These are phyloP conservation scores for Ambrosiella cleistominuta DNA, from an alignment of 2,329 filamentous ascomycete species.

Conservation along the genomic window DNA sequence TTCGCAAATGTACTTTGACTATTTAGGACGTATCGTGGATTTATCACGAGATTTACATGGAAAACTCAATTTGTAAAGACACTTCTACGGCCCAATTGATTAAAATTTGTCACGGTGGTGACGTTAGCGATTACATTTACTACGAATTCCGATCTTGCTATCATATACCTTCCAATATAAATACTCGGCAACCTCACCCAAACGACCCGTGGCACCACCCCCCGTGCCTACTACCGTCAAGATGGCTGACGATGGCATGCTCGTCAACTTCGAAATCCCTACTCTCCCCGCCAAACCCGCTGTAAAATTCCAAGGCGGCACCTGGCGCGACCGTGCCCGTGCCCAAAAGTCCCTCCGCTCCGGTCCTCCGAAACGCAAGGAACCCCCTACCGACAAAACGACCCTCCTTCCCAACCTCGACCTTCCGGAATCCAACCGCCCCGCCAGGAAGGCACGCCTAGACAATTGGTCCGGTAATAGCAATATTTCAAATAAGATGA, in stretches of 20 bases:
- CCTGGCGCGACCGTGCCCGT: slow-evolving; percentile 67
- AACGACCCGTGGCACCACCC: not conserved
- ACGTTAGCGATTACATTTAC: no score
- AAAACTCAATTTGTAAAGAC: no score
- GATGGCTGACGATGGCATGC: slow-evolving; percentile 92
- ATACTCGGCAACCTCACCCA: not conserved
- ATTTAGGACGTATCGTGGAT: no score
- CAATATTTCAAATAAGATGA: not conserved
- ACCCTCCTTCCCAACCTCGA: slow-evolving; percentile 13
- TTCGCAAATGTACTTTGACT: not conserved
- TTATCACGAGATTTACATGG: no score
- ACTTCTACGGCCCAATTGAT: no score
- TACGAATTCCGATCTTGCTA: not conserved
- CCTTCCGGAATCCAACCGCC: slow-evolving; percentile 10
- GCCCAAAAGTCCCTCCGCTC: slow-evolving; percentile 8
- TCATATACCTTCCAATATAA: not conserved
- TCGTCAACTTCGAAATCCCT: slow-evolving; percentile 75
- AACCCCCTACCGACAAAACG: slow-evolving; percentile 26
- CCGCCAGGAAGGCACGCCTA: slow-evolving; percentile 16
- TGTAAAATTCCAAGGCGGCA: slow-evolving; percentile 67
- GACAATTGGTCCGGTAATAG: not conserved
- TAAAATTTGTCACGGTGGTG: no score
- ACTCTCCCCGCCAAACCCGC: slow-evolving; percentile 45
- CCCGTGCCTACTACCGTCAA: not conserved
- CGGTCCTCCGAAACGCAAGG: slow-evolving; percentile 16